Evolutionary conservation across 179 eudicot species (phyloP).

Genomic region (Camellia oleifera): DNA sequence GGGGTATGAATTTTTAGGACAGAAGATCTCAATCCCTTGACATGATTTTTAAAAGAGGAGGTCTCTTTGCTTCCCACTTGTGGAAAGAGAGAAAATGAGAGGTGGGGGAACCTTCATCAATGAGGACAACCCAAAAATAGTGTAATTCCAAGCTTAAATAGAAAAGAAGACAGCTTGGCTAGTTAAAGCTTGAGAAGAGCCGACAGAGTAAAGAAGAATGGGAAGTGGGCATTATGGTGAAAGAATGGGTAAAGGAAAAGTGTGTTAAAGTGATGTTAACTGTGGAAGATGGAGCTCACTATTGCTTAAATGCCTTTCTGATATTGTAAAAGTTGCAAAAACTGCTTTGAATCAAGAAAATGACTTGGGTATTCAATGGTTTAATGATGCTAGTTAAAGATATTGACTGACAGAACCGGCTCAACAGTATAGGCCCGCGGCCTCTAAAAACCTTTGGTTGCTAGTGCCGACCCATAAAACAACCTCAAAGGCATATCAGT

Average conservation of each 20-base stretch:
- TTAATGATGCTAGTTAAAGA: neutral
- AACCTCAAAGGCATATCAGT: no score
- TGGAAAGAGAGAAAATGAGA: constrained; percentile 6
- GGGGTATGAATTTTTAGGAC: neutral
- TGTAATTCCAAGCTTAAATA: constrained; percentile 19
- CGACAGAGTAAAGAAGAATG: constrained; percentile 14
- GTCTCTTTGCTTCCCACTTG: constrained; percentile 17
- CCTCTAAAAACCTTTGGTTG: no score
- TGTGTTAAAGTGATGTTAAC: constrained; percentile 4
- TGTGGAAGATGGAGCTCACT: constrained; percentile 12
- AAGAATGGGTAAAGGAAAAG: constrained; percentile 10
- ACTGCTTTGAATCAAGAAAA: neutral
- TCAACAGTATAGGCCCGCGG: no score
- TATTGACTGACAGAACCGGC: neutral
- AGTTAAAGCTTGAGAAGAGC: constrained; percentile 14
- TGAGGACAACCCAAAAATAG: constrained; percentile 10
- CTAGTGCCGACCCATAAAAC: no score
- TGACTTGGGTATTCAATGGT: neutral
- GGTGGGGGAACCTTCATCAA: constrained; percentile 19
- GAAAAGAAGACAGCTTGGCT: constrained; percentile 15
- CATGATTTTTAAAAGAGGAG: constrained; percentile 5
- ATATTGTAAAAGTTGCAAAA: neutral
- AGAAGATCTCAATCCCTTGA: neutral
- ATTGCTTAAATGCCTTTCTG: neutral
- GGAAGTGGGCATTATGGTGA: neutral